Evolutionary conservation across 495 filamentous ascomycete genomes (phyloP).

Genomic region (Filosporella fistucella): DNA sequence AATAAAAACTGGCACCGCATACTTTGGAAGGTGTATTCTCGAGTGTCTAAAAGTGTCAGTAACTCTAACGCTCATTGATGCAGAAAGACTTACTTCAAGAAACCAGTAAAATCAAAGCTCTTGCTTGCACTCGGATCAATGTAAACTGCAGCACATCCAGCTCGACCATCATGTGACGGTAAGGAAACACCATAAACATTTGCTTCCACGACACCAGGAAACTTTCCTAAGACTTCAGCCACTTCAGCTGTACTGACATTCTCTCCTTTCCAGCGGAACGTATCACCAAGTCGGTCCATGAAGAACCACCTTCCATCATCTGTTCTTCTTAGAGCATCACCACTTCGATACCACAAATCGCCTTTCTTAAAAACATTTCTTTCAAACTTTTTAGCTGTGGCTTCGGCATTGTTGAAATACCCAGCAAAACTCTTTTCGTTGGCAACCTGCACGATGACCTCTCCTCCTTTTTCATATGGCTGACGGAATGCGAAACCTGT

Average conservation of each 20-base stretch:
- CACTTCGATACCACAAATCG: constrained; percentile 70
- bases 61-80: neutral
- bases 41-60: constrained; percentile 33
- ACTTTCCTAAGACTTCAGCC: constrained; percentile 58
- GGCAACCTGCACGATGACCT: constrained; percentile 67
- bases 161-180: constrained; percentile 67
- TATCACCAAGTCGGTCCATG: constrained; percentile 71
- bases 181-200: constrained; percentile 76
- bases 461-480: constrained; percentile 64
- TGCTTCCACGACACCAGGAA: constrained; percentile 64
- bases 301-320: constrained; percentile 75
- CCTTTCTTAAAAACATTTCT: constrained; percentile 69
- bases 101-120: constrained; percentile 46
- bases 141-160: constrained; percentile 57
- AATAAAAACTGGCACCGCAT: constrained; percentile 75
- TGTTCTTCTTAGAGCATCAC: constrained; percentile 64
- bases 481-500: constrained; percentile 62
- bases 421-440: constrained; percentile 58
- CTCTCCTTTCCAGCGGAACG: constrained; percentile 80
- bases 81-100: constrained; percentile 37
- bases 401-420: constrained; percentile 63
- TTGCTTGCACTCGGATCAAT: constrained; percentile 35
- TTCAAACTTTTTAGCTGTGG: constrained; percentile 65
- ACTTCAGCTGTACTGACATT: constrained; percentile 82
- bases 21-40: constrained; percentile 57